phyloP scores from a whole-genome alignment of 192 early-diverging fungal species.

The Coemansia sp. region DNA sequence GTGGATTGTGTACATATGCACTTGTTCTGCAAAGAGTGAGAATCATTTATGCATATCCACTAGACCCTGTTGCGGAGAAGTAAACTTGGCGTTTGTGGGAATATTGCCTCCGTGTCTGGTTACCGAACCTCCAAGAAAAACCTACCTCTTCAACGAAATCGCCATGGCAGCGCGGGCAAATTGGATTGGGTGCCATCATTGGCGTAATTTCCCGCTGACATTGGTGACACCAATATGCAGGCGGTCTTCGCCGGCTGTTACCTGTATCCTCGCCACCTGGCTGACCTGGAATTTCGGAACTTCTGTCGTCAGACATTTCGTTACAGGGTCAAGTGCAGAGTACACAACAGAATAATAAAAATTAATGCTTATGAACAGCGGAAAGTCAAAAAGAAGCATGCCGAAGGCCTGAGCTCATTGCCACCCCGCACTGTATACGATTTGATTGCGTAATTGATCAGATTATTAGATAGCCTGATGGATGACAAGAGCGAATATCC shows the following conservation, averaged over 20 bases:
- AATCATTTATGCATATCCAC: background rate
- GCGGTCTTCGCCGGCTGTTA: slow-evolving; percentile 3
- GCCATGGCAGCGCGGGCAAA: slow-evolving; percentile 70
- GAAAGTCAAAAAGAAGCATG: background rate
- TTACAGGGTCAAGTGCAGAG: background rate
- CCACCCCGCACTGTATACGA: background rate
- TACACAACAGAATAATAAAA: background rate
- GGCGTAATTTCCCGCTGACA: slow-evolving; percentile 62
- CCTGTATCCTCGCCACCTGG: background rate
- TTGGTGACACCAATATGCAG: slow-evolving; percentile 64
- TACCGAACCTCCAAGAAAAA: slow-evolving; percentile 1
- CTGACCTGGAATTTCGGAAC: slow-evolving; percentile 10
- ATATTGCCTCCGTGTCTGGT: background rate
- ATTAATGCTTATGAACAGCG: background rate
- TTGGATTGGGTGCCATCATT: slow-evolving; percentile 75
- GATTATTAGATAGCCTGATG: background rate
- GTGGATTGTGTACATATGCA: background rate
- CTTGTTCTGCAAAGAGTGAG: background rate
- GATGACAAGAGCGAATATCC: too few species aligned
- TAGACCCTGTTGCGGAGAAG: background rate
- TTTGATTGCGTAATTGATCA: background rate
- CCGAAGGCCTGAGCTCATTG: background rate
- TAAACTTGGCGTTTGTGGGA: background rate
- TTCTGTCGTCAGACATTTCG: slow-evolving; percentile 18
- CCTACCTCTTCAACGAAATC: slow-evolving; percentile 85